Evolutionary conservation across 1,284 basidiomycete genomes (phyloP).

Genomic region (Athelia sp.): DNA sequence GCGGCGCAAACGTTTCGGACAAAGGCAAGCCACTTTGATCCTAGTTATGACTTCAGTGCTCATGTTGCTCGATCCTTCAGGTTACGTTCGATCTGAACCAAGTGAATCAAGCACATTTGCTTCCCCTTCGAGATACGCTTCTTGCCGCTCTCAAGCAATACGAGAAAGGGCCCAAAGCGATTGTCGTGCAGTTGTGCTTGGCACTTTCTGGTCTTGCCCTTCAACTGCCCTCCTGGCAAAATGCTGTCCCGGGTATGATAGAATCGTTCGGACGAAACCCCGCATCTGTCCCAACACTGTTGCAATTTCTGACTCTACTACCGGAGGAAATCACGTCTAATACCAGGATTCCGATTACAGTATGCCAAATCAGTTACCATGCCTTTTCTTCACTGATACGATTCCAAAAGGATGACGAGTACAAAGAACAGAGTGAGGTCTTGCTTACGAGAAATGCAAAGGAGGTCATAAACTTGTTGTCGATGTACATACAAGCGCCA

Average conservation of each 20-base stretch:
- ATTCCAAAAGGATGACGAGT: conserved; percentile 69
- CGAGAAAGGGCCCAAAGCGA: conserved; percentile 74
- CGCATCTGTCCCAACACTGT: conserved; percentile 73
- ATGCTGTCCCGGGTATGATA: conserved; percentile 80
- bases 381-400: conserved; percentile 1
- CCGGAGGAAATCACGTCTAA: conserved; percentile 90
- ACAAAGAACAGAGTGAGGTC: conserved; percentile 55
- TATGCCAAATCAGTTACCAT: conserved; percentile 34
- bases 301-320: conserved; percentile 89
- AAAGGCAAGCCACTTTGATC: conserved; percentile 60
- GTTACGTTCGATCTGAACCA: conserved; percentile 95
- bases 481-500: conserved; percentile 86
- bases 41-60: conserved; percentile 12
- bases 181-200: conserved; percentile 88
- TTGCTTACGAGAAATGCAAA: conserved; percentile 73
- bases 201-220: conserved; percentile 89
- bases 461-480: conserved; percentile 74
- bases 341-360: conserved; percentile 84
- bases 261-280: conserved; percentile 85
- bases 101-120: conserved; percentile 68
- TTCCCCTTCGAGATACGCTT: conserved; percentile 86
- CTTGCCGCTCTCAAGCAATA: conserved; percentile 70
- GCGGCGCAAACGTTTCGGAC: conserved; percentile 95
- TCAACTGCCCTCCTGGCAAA: conserved; percentile 87
- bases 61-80: conserved; percentile 38